Evolutionary conservation across 306 rosid genomes (phyloP), one percentile per base, ranked within the genome.

Genomic region (Mucuna pruriens): DNA sequence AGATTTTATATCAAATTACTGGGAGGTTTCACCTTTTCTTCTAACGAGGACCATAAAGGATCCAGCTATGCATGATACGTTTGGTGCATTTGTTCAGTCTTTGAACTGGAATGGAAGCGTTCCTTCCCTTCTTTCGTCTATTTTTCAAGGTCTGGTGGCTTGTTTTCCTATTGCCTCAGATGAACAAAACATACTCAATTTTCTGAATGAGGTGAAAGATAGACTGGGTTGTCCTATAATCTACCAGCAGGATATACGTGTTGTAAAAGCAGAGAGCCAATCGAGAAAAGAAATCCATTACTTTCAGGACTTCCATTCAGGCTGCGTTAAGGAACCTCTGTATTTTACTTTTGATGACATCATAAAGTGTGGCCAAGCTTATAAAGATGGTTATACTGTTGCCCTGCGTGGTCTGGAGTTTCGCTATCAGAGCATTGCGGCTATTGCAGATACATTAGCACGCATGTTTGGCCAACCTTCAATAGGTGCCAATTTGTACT

Each of bases 401-500:
- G 97, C 95, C 42, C 74, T 94, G 36, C 97, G 97, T 19, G 98
- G 97, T 69, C 84, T 94, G 86, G 98, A 90, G 76, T 94, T 94
- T 76, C 90, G 97, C 26, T 86, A 81, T 84, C 86, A 58, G 81
- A 80, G 85, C 40, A 84, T 92, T 72, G 90, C 97, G 45, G 86
- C 94, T 76, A 80, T 90, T 90, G 89, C 94, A 44, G 88, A 90
- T 83, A 73, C 84, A 80, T 78, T 94, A 78, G 95, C 96, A 26
- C 87, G 78, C 86, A 77, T 88, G 86, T 89, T 92, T 87, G 95
- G 97, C 57, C 97, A 92, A 63, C 98, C 97, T 80, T 94, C 98
- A 11, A 90, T 89, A 49, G 98, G 98, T 83, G 92, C 86, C 84
- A 92, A 94, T 88, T 87, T 92, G 93, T 92, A 94, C 88, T 86